Conservation (phyloP, 176 grass and related monocot genomes). For the Triticum urartu region DNA sequence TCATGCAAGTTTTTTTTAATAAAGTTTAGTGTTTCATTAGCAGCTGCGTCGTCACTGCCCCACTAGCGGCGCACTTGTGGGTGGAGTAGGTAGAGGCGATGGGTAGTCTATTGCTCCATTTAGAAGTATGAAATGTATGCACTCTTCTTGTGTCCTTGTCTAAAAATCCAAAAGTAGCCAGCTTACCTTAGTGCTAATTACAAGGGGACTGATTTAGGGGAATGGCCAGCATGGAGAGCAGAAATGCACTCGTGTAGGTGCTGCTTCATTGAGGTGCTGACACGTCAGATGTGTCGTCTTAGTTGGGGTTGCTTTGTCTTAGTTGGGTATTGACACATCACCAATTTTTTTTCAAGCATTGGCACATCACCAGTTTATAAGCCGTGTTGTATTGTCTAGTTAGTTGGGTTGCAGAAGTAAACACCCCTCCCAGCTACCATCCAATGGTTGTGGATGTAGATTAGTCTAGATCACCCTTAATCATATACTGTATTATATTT, state of each 20-base stretch:
- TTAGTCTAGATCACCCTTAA: not conserved
- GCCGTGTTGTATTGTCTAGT: not conserved
- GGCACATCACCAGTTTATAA: not conserved
- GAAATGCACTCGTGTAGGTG: not conserved
- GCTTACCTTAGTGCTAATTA: not conserved
- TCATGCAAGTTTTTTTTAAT: not conserved
- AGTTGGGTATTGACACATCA: not conserved
- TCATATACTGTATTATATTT: not conserved
- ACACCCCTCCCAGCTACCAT: not conserved
- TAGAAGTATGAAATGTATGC: constrained; percentile 3
- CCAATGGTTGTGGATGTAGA: not conserved
- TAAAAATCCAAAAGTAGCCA: not conserved
- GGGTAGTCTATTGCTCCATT: not conserved
- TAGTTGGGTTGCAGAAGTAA: not conserved
- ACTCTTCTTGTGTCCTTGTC: constrained; percentile 15
- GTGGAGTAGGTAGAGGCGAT: not conserved
- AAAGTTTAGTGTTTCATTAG: not conserved
- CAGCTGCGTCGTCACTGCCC: constrained; percentile 22
- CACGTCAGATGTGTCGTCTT: not conserved
- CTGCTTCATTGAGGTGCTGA: not conserved
- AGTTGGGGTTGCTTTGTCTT: not conserved
- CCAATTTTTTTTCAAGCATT: not conserved
- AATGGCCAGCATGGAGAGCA: not conserved
- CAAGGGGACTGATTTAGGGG: not conserved
- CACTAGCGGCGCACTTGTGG: constrained; percentile 28